These are phyloP conservation scores for Ogataea allantospora DNA, from an alignment of 805 yeast genomes.

Conservation along the genomic window DNA sequence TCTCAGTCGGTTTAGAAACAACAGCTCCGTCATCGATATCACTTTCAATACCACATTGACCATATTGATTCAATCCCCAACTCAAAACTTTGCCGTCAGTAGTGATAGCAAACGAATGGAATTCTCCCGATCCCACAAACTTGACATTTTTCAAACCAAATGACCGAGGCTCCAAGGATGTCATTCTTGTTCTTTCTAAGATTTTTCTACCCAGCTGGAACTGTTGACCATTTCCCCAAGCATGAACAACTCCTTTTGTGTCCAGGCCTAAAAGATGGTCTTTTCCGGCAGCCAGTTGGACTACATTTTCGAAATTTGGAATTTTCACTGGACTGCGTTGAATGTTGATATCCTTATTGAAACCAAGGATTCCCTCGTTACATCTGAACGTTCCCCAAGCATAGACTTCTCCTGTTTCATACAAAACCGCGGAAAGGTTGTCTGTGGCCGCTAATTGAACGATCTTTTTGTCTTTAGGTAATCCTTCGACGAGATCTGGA, in stretches of 20 bases:
- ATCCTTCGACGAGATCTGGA: conserved; percentile 70
- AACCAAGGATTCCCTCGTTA: conserved; percentile 89
- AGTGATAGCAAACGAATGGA: conserved; percentile 91
- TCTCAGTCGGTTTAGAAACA: conserved; percentile 72
- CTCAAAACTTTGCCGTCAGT: conserved; percentile 66
- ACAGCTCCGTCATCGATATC: conserved; percentile 83
- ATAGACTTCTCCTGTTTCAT: conserved; percentile 81
- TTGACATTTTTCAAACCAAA: conserved; percentile 79
- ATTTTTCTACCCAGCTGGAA: conserved; percentile 87
- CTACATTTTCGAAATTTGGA: conserved; percentile 60
- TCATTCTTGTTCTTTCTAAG: conserved; percentile 70
- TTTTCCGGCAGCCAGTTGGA: conserved; percentile 86
- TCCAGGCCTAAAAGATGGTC: conserved; percentile 88
- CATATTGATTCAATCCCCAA: conserved; percentile 97
- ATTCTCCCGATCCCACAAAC: conserved; percentile 89
- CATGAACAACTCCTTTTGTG: conserved; percentile 78
- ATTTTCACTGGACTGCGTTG: conserved; percentile 72
- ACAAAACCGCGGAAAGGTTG: conserved; percentile 77
- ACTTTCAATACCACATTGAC: conserved; percentile 87
- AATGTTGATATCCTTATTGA: conserved; percentile 57
- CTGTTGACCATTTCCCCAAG: conserved; percentile 98
- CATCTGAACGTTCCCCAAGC: conserved; percentile 98
- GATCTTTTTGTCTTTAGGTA: conserved; percentile 57
- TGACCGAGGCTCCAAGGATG: conserved; percentile 75
- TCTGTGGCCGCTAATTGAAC: conserved; percentile 91